Evolutionary conservation across 306 rosid genomes (phyloP).

Genomic region (Alnus glutinosa): DNA sequence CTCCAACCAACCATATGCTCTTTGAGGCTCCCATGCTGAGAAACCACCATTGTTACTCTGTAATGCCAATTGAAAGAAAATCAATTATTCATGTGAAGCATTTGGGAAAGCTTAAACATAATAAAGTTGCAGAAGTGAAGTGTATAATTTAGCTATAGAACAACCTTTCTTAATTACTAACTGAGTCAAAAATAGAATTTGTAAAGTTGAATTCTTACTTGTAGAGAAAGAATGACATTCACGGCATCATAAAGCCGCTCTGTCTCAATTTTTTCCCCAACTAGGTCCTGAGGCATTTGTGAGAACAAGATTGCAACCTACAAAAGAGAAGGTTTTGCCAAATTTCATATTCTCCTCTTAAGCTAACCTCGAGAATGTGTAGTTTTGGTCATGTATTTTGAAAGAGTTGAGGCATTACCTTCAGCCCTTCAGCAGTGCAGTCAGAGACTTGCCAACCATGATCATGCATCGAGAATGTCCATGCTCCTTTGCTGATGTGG

Average conservation of each 20-base stretch:
- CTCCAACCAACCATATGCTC: constrained; percentile 41
- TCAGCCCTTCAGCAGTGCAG: constrained; percentile 54
- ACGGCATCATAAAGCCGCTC: constrained; percentile 49
- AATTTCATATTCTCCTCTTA: background rate
- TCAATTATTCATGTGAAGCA: background rate
- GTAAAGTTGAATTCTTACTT: constrained; percentile 9
- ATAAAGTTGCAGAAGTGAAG: no score
- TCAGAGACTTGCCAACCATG: constrained; percentile 14
- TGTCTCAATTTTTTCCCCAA: constrained; percentile 29
- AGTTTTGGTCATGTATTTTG: background rate
- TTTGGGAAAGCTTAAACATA: background rate
- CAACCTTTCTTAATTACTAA: background rate
- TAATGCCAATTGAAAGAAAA: background rate
- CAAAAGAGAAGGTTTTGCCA: background rate
- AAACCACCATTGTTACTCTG: constrained; percentile 63
- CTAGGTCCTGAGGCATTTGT: constrained; percentile 32
- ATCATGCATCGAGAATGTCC: constrained; percentile 23
- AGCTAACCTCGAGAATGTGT: background rate
- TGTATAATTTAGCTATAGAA: no score
- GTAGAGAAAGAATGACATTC: constrained; percentile 55
- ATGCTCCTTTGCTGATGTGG: constrained; percentile 53
- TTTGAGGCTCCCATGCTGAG: constrained; percentile 65
- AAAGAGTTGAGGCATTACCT: background rate
- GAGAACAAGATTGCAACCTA: constrained; percentile 53
- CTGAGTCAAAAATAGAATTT: background rate